Evolutionary conservation across 768 basidiomycete species (phyloP).

Genomic region (Flagelloscypha sp.): DNA sequence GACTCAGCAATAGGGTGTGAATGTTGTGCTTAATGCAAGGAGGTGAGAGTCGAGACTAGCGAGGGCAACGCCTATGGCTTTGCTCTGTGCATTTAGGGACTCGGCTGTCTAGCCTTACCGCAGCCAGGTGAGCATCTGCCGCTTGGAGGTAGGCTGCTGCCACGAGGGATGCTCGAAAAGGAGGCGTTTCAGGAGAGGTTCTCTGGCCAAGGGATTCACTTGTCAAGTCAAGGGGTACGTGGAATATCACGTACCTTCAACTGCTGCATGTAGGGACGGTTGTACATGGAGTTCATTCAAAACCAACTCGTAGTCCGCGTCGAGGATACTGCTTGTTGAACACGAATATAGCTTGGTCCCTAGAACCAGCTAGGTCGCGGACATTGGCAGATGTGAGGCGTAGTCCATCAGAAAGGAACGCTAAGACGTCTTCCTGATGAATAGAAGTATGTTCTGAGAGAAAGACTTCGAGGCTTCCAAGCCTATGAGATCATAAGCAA

Average conservation of each 20-base stretch:
- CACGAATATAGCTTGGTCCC: slow-evolving; percentile 78
- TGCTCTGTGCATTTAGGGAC: slow-evolving; percentile 56
- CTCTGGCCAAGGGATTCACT: slow-evolving; percentile 28
- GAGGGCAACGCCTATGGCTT: slow-evolving; percentile 67
- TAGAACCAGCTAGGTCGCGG: slow-evolving; percentile 64
- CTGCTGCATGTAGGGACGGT: slow-evolving; percentile 55
- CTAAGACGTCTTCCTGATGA: slow-evolving; percentile 59
- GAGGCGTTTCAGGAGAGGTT: slow-evolving; percentile 60
- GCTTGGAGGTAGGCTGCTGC: slow-evolving; percentile 59
- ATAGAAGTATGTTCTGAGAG: slow-evolving; percentile 66
- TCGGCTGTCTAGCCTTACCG: slow-evolving; percentile 40
- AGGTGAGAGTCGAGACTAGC: slow-evolving; percentile 64
- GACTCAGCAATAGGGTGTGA: slow-evolving; percentile 51
- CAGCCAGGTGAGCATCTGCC: slow-evolving; percentile 59
- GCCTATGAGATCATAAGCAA: slow-evolving; percentile 38
- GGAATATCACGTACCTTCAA: slow-evolving; percentile 48
- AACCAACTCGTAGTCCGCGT: slow-evolving; percentile 58
- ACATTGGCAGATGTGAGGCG: slow-evolving; percentile 64
- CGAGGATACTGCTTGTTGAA: slow-evolving; percentile 79
- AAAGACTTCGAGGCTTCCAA: slow-evolving; percentile 62
- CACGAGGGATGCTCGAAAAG: slow-evolving; percentile 58
- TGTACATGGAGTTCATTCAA: slow-evolving; percentile 54
- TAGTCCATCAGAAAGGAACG: slow-evolving; percentile 74
- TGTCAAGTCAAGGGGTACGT: not conserved
- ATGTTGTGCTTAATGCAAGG: slow-evolving; percentile 61